A percentile compares a stretch with the other conserved stretches of the same genome.
These are phyloP conservation scores for Ormosia emarginata DNA, from an alignment of 306 rosid genomes.

Conservation along the genomic window DNA sequence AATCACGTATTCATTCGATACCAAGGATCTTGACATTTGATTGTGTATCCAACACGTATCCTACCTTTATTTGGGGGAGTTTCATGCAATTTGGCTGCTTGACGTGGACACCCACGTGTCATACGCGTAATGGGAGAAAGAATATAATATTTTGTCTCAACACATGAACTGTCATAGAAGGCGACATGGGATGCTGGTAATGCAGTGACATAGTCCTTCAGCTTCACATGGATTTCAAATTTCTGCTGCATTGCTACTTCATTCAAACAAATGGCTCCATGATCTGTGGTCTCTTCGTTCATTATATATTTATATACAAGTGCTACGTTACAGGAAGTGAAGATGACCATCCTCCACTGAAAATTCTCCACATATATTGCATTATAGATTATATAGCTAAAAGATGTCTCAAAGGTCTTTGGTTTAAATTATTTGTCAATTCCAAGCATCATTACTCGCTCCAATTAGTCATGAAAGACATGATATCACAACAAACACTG, in stretches of 20 bases:
- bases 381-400: neutral
- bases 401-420: neutral
- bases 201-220: neutral
- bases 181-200: neutral
- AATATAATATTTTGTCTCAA: neutral
- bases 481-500: neutral
- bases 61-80: neutral
- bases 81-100: neutral
- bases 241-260: neutral
- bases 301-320: neutral
- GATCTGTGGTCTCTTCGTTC: neutral
- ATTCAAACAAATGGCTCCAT: neutral
- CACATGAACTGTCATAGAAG: neutral
- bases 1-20: neutral
- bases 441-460: neutral
- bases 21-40: neutral
- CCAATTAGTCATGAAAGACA: neutral
- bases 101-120: constrained; percentile 21
- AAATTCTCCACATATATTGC: neutral
- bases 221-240: neutral
- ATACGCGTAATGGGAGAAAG: neutral
- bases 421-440: neutral
- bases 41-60: neutral
- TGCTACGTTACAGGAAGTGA: no score
- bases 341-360: neutral